Percentiles rank a stretch among this genome's conserved stretches.
These are phyloP conservation scores for Pulveroboletus sp. DNA, from an alignment of 768 basidiomycete species.

Conservation along the genomic window DNA sequence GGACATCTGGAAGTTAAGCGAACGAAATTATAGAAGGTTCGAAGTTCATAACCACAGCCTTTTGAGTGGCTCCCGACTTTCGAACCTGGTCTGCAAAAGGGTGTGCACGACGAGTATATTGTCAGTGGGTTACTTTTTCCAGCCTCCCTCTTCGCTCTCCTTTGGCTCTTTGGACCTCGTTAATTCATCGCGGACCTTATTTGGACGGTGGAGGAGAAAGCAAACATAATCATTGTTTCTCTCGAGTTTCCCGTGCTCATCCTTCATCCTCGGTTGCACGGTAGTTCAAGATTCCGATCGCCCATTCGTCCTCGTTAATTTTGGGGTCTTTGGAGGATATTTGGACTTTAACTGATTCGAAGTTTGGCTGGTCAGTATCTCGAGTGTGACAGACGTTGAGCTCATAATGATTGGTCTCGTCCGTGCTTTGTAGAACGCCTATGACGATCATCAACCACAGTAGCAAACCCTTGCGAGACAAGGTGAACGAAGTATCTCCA, in stretches of 20 bases:
- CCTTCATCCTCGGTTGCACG: not conserved
- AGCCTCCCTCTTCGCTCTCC: not conserved
- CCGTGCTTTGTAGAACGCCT: not conserved
- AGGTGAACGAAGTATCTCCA: conserved; percentile 13
- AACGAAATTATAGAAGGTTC: not conserved
- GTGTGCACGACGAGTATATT: not conserved
- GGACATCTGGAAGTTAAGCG: no score
- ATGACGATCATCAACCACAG: conserved; percentile 9
- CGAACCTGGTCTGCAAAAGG: not conserved
- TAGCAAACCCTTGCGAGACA: conserved; percentile 14
- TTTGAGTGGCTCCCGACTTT: not conserved
- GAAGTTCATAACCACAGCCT: not conserved
- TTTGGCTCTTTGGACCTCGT: no score
- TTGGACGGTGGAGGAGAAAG: not conserved
- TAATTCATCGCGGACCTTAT: not conserved
- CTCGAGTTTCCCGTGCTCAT: not conserved
- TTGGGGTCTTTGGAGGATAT: no score
- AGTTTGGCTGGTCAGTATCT: not conserved
- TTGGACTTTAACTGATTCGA: not conserved
- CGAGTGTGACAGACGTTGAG: not conserved
- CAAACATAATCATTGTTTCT: not conserved
- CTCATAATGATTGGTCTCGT: not conserved
- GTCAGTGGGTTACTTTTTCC: not conserved
- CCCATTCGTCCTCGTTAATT: not conserved
- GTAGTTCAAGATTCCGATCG: not conserved